Evolutionary conservation across 345 rosid species (phyloP), one percentile per base, ranked within the genome.

Genomic region (Populus davidiana): DNA sequence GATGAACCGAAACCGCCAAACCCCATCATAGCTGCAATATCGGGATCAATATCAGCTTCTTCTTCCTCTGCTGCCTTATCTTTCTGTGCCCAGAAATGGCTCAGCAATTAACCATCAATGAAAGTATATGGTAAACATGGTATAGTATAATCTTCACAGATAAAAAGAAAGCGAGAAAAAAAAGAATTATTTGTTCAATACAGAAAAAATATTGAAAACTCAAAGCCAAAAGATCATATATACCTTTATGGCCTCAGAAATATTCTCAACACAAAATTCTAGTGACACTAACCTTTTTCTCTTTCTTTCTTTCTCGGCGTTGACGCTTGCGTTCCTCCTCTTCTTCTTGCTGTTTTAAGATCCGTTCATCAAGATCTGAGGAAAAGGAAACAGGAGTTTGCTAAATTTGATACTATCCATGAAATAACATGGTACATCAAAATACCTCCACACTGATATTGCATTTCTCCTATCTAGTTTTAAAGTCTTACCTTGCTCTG

Each of bases 11-110:
- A 95, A 66, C 99, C 97, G 2, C 98, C 98, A 33, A 95, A 95
- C 72, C 99, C 99, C 99, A 95, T 93, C 92, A 92, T 78, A 71
- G 94, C 94, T 62, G 99, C 99, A 80, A 95, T 91, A 59, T 96
- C 99, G 0, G 99, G 94, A 85, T 93, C 97, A 44, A 88, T 84
- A 74, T 96, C 98, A 13, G 88, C 86, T 81, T 91, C 99, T 78
- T 92, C 97, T 54, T 91, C 97, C 10, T 83, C 83, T 35, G 77
- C 67, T 17, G 88, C 88, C 81, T 93, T 93, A 87, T 92, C 99
- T 86, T 88, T 93, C 99, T 96, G 90, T 61, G 76, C 12, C 72
- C 49, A 27, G 25, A 50, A 54, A 70, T 2, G 75, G 47, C 67
- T 23, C 39, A 73, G 38, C 14, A 62, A 67, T 35, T 65, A 31